A percentile compares a stretch with the other conserved stretches of the same genome.
Evolutionary conservation across 208 protist species (phyloP).

Genomic region (Trypanosoma avium): DNA sequence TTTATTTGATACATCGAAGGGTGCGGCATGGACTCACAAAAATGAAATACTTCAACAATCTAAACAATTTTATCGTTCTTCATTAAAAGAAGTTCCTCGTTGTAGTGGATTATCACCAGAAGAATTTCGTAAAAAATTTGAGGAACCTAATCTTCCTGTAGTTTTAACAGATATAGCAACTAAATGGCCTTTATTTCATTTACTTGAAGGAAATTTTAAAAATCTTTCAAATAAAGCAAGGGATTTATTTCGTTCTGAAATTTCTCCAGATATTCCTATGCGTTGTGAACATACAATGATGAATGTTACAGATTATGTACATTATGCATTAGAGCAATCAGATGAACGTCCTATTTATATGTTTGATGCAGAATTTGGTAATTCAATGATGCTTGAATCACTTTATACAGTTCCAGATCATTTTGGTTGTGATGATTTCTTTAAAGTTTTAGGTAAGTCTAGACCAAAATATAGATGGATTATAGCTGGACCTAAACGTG

Average conservation of each 20-base stretch:
- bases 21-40: constrained; percentile 16
- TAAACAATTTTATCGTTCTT: constrained; percentile 54
- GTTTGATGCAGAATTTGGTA: constrained; percentile 87
- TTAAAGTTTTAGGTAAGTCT: constrained; percentile 54
- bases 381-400: constrained; percentile 42
- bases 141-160: constrained; percentile 67
- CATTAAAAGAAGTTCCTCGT: constrained; percentile 62
- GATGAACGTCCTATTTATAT: constrained; percentile 92
- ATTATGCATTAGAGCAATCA: constrained; percentile 67
- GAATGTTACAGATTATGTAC: constrained; percentile 82
- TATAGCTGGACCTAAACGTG: constrained; percentile 78
- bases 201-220: constrained; percentile 59
- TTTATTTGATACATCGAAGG: no score
- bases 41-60: background rate
- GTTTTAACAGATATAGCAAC: constrained; percentile 79
- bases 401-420: constrained; percentile 81
- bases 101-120: constrained; percentile 49
- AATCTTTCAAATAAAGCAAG: constrained; percentile 60
- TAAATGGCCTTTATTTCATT: constrained; percentile 79
- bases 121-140: constrained; percentile 72
- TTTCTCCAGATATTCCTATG: constrained; percentile 48
- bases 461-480: constrained; percentile 91
- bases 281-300: constrained; percentile 89
- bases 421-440: constrained; percentile 86
- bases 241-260: constrained; percentile 40